Evolutionary conservation across 2,329 filamentous ascomycete genomes (phyloP), one percentile per base, ranked within the genome.

Genomic region (Cercospora canescens): DNA sequence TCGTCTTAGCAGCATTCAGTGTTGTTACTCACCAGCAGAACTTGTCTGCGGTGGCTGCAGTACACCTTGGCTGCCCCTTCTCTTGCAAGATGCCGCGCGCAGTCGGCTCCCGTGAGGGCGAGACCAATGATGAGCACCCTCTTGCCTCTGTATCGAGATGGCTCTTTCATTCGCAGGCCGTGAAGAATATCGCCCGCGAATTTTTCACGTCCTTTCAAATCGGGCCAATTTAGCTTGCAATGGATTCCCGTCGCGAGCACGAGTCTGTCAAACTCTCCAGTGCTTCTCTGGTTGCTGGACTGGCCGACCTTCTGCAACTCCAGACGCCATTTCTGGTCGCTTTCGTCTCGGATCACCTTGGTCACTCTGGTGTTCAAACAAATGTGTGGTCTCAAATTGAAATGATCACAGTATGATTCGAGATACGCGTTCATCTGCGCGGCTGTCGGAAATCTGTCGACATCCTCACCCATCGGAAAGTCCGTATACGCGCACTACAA

Each of bases 61-160:
- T 60, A 60, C 28, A 60, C 45, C 57, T 60, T 60, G 18, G 18
- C 45, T 14, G 37, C 57, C 30, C 57, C 57, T 41, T 34, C 57
- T 26, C 14, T 18, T 45, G 34, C 34, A 14, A 60, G 35, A 18
- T 26, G 45, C 7, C 45, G 35, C 35, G 39, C 72, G 3, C 78
- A 70, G 61, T 81, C 79, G n/a, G 75, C 76, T 0, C 75, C 71
- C 0, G 79, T 81, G 58, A 78, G 80, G 14, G 78, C 78, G 32
- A 83, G 70, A 7, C 82, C 82, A 2, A 84, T 73, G 0, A 84
- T 72, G 1, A 84, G 62, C 1, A 84, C 79, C 6, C 74, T 80
- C 68, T 83, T 81, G 11, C 73, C 78, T 14, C 76, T 74, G 70
- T 81, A 83, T 24, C 72, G 70, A 1, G 73, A 70, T 3, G 77